Base-by-base conservation (phyloP, 148 eudicot genomes). In the Vaccinium corymbosum region DNA sequence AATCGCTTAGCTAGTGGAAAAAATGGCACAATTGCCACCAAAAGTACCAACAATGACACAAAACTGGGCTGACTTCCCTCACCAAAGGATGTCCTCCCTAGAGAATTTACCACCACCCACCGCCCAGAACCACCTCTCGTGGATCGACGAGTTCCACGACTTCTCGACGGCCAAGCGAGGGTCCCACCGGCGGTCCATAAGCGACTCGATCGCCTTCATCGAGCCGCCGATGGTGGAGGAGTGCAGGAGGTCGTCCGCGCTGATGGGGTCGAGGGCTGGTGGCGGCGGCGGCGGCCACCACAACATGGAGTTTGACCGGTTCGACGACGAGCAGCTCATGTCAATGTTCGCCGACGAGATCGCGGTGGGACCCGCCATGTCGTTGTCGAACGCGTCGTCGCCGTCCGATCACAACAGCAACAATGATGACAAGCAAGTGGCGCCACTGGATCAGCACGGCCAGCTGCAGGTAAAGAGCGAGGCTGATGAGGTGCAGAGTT, bases 311-410 rank as follows among this genome's bases (percentile, higher is more conserved):
- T 94, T 91, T 50, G 94, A 94, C 27, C 81, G 90, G 85, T 89
- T 93, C 70, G 97, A 95, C 11, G 98, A 95, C 19, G 98, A 94
- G 76, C 98, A 94, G 78, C 89, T 95, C 80, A 89, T 94, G 98
- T 92, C 92, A 2, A 95, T 95, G 97, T 95, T 95, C 80, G 88
- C 84, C 13, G 92, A 89, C 6, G 93, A 91, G 29, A 80, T 90
- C 14, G 55, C 79, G 53, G 91, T 35, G 83, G 88, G 83, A 7
- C 87, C 86, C 51, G 83, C 85, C 48, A 46, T 86, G 79, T 90
- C 93, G 14, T 88, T 84, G 35, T 90, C 98, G 9, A 89, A 89
- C 62, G 90, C 93, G 0, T 89, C 98, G 8, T 88, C 98, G 62
- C 93, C 96, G 62, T 93, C 93, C 1, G 95, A 95, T 85, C 93